Evolutionary conservation across 345 rosid species (phyloP).

Genomic region (Carallia pectinifolia): DNA sequence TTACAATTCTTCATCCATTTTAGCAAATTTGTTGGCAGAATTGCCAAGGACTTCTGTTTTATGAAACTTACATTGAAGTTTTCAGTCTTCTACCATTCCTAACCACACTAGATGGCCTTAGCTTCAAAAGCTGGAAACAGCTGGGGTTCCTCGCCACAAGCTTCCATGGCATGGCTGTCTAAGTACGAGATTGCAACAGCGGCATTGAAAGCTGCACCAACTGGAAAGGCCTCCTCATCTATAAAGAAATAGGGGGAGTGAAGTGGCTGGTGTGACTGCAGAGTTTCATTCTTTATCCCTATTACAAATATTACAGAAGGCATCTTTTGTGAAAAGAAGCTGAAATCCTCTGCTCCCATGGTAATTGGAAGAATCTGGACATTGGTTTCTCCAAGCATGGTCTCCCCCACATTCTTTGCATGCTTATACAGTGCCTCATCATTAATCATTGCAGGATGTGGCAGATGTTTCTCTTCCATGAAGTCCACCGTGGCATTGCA

Average conservation of each 20-base stretch:
- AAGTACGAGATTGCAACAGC: conserved; percentile 61
- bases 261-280: conserved; percentile 44
- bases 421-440: conserved; percentile 52
- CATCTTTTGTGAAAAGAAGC: conserved; percentile 58
- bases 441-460: conserved; percentile 58
- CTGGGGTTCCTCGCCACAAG: not conserved
- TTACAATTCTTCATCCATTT: too few species aligned
- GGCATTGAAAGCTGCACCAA: conserved; percentile 69
- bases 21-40: too few species aligned
- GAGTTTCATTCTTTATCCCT: conserved; percentile 51
- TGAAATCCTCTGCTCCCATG: conserved; percentile 72
- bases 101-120: not conserved
- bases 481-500: conserved; percentile 57
- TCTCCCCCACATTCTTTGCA: conserved; percentile 49
- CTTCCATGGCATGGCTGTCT: conserved; percentile 27
- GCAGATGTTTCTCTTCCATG: conserved; percentile 39
- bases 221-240: conserved; percentile 60
- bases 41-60: not conserved
- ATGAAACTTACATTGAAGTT: not conserved
- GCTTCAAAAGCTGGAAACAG: not conserved
- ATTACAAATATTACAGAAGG: conserved; percentile 53
- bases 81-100: not conserved
- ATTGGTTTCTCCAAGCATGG: conserved; percentile 50
- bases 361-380: conserved; percentile 50
- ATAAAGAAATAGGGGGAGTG: conserved; percentile 63